Conservation (phyloP, 306 rosid genomes). For the Rosa chinensis region DNA sequence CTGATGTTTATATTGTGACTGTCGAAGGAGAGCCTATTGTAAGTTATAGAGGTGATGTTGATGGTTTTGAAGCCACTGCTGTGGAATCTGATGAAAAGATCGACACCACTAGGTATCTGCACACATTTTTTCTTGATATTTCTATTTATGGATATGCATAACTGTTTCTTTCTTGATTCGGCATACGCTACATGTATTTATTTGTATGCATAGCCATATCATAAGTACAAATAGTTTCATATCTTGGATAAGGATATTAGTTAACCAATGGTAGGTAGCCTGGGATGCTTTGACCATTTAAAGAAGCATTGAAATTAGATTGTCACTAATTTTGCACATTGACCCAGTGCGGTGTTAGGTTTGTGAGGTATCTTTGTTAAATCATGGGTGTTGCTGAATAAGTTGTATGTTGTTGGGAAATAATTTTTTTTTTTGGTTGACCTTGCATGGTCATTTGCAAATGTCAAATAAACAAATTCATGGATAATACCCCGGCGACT, state of each 20-base stretch:
- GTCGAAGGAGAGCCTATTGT: constrained; percentile 93
- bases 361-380: constrained; percentile 9
- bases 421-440: neutral
- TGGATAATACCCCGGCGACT: neutral
- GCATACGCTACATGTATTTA: neutral
- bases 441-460: neutral
- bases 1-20: constrained; percentile 77
- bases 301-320: constrained; percentile 3
- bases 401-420: neutral
- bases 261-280: constrained; percentile 27
- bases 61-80: constrained; percentile 96
- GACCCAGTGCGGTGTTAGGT: neutral
- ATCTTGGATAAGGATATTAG: neutral
- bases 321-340: constrained; percentile 2
- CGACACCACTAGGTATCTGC: constrained; percentile 76
- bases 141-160: neutral
- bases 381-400: neutral
- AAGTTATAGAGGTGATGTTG: constrained; percentile 81
- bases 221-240: neutral
- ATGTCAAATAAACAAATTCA: neutral
- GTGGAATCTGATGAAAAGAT: constrained; percentile 87
- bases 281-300: constrained; percentile 10
- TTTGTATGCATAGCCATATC: neutral
- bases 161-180: neutral
- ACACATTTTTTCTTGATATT: constrained; percentile 1